Conservation (phyloP, 2,329 filamentous ascomycete species). For the Myriosclerotinia scirpicola region DNA sequence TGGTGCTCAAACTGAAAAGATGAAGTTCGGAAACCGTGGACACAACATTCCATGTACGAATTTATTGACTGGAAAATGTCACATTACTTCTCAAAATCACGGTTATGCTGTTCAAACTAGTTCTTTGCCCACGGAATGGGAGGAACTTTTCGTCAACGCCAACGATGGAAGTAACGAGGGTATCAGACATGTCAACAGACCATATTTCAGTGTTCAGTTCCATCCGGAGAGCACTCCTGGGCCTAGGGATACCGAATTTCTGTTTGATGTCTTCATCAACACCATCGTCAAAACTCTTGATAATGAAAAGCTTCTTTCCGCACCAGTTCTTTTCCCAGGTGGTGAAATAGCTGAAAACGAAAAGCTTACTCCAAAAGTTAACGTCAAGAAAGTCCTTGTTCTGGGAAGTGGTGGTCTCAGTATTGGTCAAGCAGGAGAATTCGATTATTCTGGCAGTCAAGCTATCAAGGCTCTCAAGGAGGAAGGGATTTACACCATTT, state of each 20-base stretch:
- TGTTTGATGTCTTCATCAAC: constrained; percentile 95
- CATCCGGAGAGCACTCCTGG: constrained; percentile 97
- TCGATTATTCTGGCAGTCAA: constrained; percentile 95
- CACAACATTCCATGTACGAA: constrained; percentile 99
- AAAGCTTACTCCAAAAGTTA: constrained; percentile 72
- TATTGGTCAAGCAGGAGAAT: constrained; percentile 97
- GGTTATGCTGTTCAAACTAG: constrained; percentile 87
- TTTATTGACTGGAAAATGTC: constrained; percentile 91
- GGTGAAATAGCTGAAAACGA: constrained; percentile 78
- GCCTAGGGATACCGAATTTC: constrained; percentile 90
- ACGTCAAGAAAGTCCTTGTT: constrained; percentile 96
- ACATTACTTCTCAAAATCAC: constrained; percentile 99
- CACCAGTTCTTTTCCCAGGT: constrained; percentile 83
- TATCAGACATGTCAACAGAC: constrained; percentile 80
- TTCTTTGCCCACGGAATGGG: constrained; percentile 76
- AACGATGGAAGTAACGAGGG: constrained; percentile 99
- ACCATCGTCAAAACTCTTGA: constrained; percentile 72
- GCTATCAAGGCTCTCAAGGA: constrained; percentile 96
- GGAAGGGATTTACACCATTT: constrained; percentile 83
- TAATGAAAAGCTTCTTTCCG: constrained; percentile 64
- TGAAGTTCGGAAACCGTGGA: constrained; percentile 99
- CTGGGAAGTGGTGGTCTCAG: constrained; percentile 94
- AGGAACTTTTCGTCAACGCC: constrained; percentile 94
- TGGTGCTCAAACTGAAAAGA: constrained; percentile 84
- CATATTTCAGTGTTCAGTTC: constrained; percentile 99